Percentiles rank a stretch among this genome's conserved stretches.
These are phyloP conservation scores for Pythium vanterpoolii DNA, from an alignment of 352 stramenopile genomes.

Conservation along the genomic window DNA sequence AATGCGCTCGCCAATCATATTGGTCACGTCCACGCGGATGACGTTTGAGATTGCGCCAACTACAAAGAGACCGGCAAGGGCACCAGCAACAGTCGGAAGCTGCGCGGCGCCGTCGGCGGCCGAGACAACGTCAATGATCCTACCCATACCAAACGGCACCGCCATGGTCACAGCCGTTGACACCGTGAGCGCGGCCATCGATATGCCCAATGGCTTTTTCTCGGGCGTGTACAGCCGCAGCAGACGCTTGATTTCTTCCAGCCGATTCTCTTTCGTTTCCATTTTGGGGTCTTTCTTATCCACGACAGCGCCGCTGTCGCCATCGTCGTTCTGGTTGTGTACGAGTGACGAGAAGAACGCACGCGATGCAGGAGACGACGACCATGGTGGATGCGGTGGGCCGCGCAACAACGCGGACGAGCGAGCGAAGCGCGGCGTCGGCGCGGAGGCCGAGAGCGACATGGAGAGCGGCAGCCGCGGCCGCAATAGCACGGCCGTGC, in stretches of 20 bases:
- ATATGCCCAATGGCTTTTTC: conserved; percentile 62
- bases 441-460: conserved; percentile 1
- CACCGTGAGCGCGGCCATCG: conserved; percentile 54
- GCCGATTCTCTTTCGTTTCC: conserved; percentile 12
- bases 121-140: conserved; percentile 75
- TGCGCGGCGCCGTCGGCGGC: conserved; percentile 35
- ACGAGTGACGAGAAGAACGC: conserved; percentile 24
- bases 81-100: conserved; percentile 46
- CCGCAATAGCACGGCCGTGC: conserved; percentile 17
- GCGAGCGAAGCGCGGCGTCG: neutral
- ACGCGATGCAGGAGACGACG: conserved; percentile 1
- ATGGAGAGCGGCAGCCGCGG: conserved; percentile 14
- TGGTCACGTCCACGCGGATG: conserved; percentile 71
- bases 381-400: neutral
- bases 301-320: neutral
- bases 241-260: conserved; percentile 23
- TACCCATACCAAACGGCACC: conserved; percentile 78
- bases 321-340: conserved; percentile 18
- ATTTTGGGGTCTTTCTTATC: conserved; percentile 4
- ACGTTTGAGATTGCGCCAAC: conserved; percentile 68
- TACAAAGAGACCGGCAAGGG: conserved; percentile 66
- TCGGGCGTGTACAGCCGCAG: conserved; percentile 58
- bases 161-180: conserved; percentile 77
- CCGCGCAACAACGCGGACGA: neutral
- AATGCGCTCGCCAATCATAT: conserved; percentile 87